Evolutionary conservation across 305 asterid genomes (phyloP), one percentile per base, ranked within the genome.

Genomic region (Petunia hybrid): DNA sequence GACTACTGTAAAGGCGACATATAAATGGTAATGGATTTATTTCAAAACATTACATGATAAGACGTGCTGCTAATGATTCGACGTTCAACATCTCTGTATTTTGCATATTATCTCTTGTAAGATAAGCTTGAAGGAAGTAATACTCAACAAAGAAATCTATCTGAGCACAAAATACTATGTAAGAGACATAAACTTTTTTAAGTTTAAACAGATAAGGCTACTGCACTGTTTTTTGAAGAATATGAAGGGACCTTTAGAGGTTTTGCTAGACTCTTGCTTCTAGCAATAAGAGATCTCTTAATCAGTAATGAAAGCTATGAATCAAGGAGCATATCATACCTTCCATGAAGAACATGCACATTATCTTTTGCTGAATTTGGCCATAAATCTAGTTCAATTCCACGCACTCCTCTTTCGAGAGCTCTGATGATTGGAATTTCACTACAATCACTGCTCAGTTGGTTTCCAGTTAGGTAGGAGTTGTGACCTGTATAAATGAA

Each of bases 401-500:
- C 92, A 80, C 92, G 83, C 12, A 89, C 92, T 46, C 92, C 90
- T 84, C 89, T 87, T 84, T 87, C 85, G 40, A 89, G 81, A 78
- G 92, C 90, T 81, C 57, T 89, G 36, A 85, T 80, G 70, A 89
- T 85, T 45, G 92, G 90, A 59, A 83, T 84, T 79, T 89, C 92
- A 79, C 92, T 89, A 70, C 92, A 85, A 67, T 84, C 86, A 39
- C 92, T 89, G 88, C 89, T 89, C 65, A 89, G 81, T 67, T 89
- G 92, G 83, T 89, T 89, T 76, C 90, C 92, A 7, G 90, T 89
- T 36, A 89, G 85, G 86, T 89, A 89, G 81, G 92, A 89, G 83
- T 89, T 89, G 78, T 89, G 92, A 74, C 90, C 90, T 9, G 92
- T 89, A 83, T 85, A 84, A 81, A 87, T 89, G 85, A 89, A 89